Evolutionary conservation across 148 eudicot genomes (phyloP).

Genomic region (Vaccinium macrocarpon): DNA sequence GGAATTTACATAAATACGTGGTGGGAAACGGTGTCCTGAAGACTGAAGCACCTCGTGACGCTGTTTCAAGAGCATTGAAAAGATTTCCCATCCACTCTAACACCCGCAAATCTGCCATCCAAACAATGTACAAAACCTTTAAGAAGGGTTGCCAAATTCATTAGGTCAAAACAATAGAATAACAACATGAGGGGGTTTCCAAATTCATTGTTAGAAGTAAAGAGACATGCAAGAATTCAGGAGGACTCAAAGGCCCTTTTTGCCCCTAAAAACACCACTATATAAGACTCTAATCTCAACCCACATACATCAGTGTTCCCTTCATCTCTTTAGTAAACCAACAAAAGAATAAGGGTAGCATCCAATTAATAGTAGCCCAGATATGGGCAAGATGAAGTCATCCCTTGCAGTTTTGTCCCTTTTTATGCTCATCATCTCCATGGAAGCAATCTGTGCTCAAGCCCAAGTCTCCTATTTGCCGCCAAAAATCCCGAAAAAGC

Average conservation of each 20-base stretch:
- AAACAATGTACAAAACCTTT: too few species aligned
- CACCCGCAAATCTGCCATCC: too few species aligned
- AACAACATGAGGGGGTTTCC: neutral
- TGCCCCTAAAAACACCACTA: neutral
- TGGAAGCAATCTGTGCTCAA: conserved; percentile 20
- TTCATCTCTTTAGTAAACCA: neutral
- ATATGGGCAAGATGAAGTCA: conserved; percentile 13
- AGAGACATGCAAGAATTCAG: neutral
- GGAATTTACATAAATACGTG: too few species aligned
- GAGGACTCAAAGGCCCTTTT: neutral
- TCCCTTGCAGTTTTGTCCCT: conserved; percentile 14
- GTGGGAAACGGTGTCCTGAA: too few species aligned
- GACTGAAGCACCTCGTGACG: too few species aligned
- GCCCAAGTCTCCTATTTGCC: neutral
- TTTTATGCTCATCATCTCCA: conserved; percentile 16
- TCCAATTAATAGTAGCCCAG: neutral
- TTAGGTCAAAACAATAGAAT: neutral
- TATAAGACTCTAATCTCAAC: conserved; percentile 7
- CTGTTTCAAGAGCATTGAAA: too few species aligned
- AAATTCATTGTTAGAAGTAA: neutral
- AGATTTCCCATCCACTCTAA: too few species aligned
- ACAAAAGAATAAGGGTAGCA: too few species aligned
- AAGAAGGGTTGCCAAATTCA: too few species aligned
- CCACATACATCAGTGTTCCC: conserved; percentile 3
- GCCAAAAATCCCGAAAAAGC: neutral